phyloP scores from a whole-genome alignment of 2,329 filamentous ascomycete species.

The Neofusicoccum ribis region DNA sequence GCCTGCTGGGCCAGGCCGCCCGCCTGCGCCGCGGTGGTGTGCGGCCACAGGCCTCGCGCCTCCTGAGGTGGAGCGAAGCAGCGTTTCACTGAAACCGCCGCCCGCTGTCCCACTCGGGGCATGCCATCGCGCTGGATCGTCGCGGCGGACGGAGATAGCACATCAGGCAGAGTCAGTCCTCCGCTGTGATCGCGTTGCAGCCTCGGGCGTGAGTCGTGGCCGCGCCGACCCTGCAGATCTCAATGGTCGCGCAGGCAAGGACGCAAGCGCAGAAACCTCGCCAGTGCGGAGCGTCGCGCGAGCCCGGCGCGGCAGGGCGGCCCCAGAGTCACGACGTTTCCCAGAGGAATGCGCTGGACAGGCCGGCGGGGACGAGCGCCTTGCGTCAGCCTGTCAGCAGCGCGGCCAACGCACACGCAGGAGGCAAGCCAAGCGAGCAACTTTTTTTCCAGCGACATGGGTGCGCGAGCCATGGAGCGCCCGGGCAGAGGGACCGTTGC shows the following conservation, averaged over 20 bases:
- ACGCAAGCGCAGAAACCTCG: background rate
- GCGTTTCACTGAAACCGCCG: constrained; percentile 15
- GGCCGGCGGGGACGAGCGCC: constrained; percentile 1
- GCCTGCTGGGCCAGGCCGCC: too few relatives aligned
- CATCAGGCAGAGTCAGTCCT: constrained; percentile 6
- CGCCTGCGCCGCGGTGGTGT: background rate
- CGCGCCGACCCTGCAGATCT: constrained; percentile 15
- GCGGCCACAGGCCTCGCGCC: background rate
- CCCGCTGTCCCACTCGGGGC: constrained; percentile 11
- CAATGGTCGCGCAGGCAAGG: constrained; percentile 2
- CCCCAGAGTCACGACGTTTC: constrained; percentile 1
- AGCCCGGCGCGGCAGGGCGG: constrained; percentile 1
- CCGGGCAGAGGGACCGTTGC: constrained; percentile 9
- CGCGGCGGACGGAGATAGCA: constrained; percentile 5
- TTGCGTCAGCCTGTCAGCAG: constrained; percentile 19
- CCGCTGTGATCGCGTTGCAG: background rate
- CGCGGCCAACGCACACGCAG: constrained; percentile 10
- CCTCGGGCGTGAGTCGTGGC: constrained; percentile 2
- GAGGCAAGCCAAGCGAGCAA: constrained; percentile 16
- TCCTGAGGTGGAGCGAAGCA: constrained; percentile 10
- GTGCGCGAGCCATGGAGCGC: background rate
- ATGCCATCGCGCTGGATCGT: constrained; percentile 1
- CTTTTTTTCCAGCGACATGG: background rate
- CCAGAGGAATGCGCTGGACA: constrained; percentile 3
- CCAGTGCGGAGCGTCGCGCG: constrained; percentile 9